Evolutionary conservation across 164 flowering plant genomes (phyloP).

Genomic region (Vitis rupestris): DNA sequence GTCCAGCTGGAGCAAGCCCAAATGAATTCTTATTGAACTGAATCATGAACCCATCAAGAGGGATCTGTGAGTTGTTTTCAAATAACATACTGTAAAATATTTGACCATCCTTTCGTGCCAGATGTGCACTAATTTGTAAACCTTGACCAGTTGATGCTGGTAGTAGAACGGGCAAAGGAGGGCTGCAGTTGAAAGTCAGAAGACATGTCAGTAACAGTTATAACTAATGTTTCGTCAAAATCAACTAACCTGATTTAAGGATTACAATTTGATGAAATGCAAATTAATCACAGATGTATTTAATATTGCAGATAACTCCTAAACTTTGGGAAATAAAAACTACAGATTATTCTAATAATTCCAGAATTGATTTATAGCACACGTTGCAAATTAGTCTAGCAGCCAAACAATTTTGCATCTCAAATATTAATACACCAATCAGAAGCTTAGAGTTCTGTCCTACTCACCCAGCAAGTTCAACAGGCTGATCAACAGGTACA

Average conservation of each 20-base stretch:
- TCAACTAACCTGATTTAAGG: background rate
- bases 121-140: conserved; percentile 85
- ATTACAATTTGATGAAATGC: background rate
- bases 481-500: conserved; percentile 81
- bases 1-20: conserved; percentile 92
- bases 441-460: background rate
- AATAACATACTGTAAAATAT: conserved; percentile 82
- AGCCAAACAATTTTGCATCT: background rate
- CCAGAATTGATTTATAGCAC: background rate
- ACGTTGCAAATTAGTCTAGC: background rate
- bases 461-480: conserved; percentile 65
- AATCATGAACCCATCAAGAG: conserved; percentile 97
- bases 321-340: background rate
- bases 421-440: background rate
- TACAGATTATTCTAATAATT: background rate
- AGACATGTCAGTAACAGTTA: background rate
- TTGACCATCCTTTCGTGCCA: conserved; percentile 77
- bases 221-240: background rate
- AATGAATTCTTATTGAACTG: conserved; percentile 97
- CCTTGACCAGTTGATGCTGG: conserved; percentile 90
- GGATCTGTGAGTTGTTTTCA: conserved; percentile 75
- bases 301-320: background rate
- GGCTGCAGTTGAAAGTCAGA: conserved; percentile 47
- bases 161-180: conserved; percentile 79
- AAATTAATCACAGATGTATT: background rate